phyloP scores from a whole-genome alignment of 2,329 filamentous ascomycete genomes.

The Hypoxylon sp. region DNA sequence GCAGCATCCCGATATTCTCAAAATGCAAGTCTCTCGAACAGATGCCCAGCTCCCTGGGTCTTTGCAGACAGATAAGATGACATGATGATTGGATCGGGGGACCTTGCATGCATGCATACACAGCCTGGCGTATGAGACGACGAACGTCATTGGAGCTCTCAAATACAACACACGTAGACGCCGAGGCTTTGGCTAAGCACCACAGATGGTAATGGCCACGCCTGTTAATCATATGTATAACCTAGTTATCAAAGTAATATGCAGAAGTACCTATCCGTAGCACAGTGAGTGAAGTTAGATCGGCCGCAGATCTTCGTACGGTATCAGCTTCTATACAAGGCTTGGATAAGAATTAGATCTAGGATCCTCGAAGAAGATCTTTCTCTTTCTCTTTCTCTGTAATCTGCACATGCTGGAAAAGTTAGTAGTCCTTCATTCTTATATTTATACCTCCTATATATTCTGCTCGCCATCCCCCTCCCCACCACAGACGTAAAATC shows the following conservation, averaged over 20 bases:
- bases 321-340: conserved; percentile 7
- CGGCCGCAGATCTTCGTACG: conserved; percentile 14
- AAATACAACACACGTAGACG: conserved; percentile 23
- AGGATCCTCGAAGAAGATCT: conserved; percentile 13
- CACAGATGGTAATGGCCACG: not conserved
- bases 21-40: not conserved
- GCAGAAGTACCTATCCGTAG: conserved; percentile 4
- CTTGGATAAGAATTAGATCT: conserved; percentile 11
- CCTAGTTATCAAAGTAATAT: conserved; percentile 19
- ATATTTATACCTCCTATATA: conserved; percentile 15
- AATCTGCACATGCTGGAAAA: not conserved
- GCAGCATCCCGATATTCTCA: conserved; percentile 9
- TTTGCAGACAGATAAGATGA: not conserved
- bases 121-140: conserved; percentile 12
- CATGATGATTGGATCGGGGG: conserved; percentile 24
- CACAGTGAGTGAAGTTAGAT: conserved; percentile 25
- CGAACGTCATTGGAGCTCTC: conserved; percentile 4
- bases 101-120: conserved; percentile 7
- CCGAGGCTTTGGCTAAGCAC: conserved; percentile 19
- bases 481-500: not conserved
- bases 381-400: not conserved
- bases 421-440: no score
- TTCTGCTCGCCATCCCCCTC: not conserved
- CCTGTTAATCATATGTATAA: conserved; percentile 3
- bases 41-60: conserved; percentile 5